Base-by-base conservation (phyloP, 371 early-diverging fungal genomes). In the Syncephalis plumigaleata region DNA sequence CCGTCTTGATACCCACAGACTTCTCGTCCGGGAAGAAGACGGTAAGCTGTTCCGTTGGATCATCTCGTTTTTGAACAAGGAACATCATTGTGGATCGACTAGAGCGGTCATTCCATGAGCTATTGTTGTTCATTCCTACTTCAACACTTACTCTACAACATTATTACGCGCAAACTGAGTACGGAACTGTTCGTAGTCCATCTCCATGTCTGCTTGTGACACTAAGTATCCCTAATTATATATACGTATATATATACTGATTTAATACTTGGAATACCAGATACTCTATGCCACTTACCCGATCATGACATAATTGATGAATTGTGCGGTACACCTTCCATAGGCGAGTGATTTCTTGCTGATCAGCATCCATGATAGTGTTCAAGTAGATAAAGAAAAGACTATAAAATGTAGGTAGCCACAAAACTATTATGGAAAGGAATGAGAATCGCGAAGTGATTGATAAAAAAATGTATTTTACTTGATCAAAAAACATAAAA, bases 1-100 rank as follows among this genome's bases (percentile, higher is more conserved):
- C 75, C n/a, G 84, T 80, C 57, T 88, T 87, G 38, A 91, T 82
- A 53, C 96, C 93, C 11, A 95, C 85, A 3, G 85, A 78, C 39
- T 74, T 71, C 31, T 86, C 91, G 39, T 88, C 87, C 16, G 91
- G 81, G 70, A 95, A 93, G 59, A 91, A 89, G 2, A 91, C 84
- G 40, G 90, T 71, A 55, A 92, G 65, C 58, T 89, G 86, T 54
- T 87, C 88, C 26, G 76, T 69, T 15, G 79, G 81, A 56, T 81
- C 78, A 55, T 81, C 77, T 54, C 74, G 75, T 63, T 82, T 81
- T 54, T 87, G 78, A 11, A 91, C 90, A 45, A 87, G 67, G 62
- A 91, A 91, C 20, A 82, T 86, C 62, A 93, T 69, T 11, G 65
- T 65, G 40, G 71, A 68, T 27, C 92, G 88, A 56, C 84, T 85